Base-by-base conservation (phyloP, 2,329 filamentous ascomycete genomes). In the Phaeophleospora eucalypticola region DNA sequence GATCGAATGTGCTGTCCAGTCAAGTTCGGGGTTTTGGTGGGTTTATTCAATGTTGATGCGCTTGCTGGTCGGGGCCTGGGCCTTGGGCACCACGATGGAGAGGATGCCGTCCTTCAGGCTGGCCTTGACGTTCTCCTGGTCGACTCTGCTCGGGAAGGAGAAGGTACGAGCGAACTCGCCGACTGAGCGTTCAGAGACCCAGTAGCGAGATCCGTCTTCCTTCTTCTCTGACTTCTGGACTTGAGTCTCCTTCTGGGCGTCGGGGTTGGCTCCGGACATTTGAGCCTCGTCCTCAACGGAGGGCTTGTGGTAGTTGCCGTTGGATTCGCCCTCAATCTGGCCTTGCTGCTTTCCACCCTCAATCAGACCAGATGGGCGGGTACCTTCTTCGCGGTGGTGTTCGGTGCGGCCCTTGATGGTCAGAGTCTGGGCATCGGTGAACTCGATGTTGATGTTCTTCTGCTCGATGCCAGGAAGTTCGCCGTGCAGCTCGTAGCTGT, bases 381-480 rank as follows among this genome's bases (percentile, higher is more conserved):
- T 70, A 2, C 78, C 78, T 33, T 80, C 69, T 49, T 79, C 78
- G 67, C 80, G 78, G 55, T 71, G 71, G 56, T 82, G 79, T 69
- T 89, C 86, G 46, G 81, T 77, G 54, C 76, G 80, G 61, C 87
- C 87, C 48, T 79, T 80, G 65, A 93, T 75, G 53, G 81, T 76
- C 36, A 91, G 71, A 14, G 85, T 89, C 70, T 87, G 83, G 35
- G 78, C 74, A 64, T 91, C 86, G 48, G 81, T 83, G 75, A 90
- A 91, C 63, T 91, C 86, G 63, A 91, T 86, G 64, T 78, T 73
- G 61, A 93, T 73, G 61, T 89, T 75, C 58, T 87, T 81, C 70
- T 87, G 86, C 53, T 79, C 78, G 58, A 90, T 74, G 45, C 87
- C 87, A 0, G 87, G 83, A 4, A 91, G 80, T 68, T 91, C 87